Percentiles rank a stretch among this genome's conserved stretches.
Conservation (phyloP, 106 monocot species). For the Dendrobium officinale region DNA sequence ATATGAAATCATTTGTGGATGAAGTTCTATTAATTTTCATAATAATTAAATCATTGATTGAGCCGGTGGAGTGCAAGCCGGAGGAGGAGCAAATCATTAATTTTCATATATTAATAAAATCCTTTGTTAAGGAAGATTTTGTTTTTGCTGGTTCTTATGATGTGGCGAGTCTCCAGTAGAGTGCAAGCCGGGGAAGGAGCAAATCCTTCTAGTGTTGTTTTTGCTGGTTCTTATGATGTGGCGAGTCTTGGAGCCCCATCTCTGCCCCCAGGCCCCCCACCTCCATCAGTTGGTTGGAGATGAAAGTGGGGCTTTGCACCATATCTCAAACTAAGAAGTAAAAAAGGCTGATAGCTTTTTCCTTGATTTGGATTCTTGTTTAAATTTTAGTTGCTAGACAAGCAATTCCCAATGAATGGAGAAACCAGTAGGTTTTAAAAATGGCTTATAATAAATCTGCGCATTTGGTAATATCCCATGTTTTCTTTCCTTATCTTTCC, state of each 20-base stretch:
- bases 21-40: no score
- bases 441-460: neutral
- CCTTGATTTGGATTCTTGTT: neutral
- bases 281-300: neutral
- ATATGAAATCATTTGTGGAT: no score
- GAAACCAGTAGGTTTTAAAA: neutral
- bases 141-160: no score
- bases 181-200: neutral
- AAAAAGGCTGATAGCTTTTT: neutral
- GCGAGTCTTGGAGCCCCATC: neutral
- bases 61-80: no score
- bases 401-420: neutral
- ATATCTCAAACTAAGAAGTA: neutral
- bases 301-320: neutral
- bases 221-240: neutral
- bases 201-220: neutral
- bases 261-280: neutral
- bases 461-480: neutral
- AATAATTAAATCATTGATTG: no score
- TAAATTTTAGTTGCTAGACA: neutral
- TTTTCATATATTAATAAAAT: no score
- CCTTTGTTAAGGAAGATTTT: no score
- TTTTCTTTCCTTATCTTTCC: neutral
- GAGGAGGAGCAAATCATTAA: no score
- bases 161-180: neutral